Conservation (phyloP, 352 stramenopile species). For the Globisporangium heterothallicum region DNA sequence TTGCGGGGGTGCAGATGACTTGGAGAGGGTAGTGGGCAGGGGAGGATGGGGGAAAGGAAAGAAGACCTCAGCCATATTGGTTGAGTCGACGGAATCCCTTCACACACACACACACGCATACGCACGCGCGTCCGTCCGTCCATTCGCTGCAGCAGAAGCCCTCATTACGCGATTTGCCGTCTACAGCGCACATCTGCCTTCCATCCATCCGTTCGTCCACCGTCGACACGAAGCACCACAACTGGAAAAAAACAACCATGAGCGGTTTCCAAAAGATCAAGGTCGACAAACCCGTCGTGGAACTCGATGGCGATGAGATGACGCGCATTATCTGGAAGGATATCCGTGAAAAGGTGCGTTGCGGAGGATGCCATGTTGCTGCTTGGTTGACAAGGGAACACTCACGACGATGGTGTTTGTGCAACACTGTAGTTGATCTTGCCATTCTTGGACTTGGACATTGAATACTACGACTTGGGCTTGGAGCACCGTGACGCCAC, state of each 20-base stretch:
- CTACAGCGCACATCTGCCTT: conserved; percentile 1
- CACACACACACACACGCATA: background rate
- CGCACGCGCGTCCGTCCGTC: background rate
- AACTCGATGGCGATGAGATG: conserved; percentile 87
- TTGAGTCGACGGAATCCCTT: conserved; percentile 7
- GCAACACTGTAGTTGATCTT: conserved; percentile 47
- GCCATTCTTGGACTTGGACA: conserved; percentile 79
- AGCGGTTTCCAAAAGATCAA: conserved; percentile 57
- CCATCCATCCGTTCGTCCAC: conserved; percentile 6
- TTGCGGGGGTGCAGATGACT: background rate
- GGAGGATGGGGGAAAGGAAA: background rate
- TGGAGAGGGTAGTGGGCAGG: background rate
- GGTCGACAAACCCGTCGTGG: conserved; percentile 76
- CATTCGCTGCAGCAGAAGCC: background rate
- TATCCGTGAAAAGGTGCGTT: conserved; percentile 45
- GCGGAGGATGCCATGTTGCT: background rate
- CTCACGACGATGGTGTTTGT: no score
- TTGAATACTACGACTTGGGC: conserved; percentile 84
- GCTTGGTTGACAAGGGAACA: no score
- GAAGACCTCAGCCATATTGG: background rate
- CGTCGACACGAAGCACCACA: no score
- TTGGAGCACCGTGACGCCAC: conserved; percentile 77
- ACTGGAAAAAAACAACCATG: conserved; percentile 10
- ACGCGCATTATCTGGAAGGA: conserved; percentile 72
- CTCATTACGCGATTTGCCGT: conserved; percentile 9